Evolutionary conservation across 768 basidiomycete genomes (phyloP).

Genomic region (Glaciozyma martinii): DNA sequence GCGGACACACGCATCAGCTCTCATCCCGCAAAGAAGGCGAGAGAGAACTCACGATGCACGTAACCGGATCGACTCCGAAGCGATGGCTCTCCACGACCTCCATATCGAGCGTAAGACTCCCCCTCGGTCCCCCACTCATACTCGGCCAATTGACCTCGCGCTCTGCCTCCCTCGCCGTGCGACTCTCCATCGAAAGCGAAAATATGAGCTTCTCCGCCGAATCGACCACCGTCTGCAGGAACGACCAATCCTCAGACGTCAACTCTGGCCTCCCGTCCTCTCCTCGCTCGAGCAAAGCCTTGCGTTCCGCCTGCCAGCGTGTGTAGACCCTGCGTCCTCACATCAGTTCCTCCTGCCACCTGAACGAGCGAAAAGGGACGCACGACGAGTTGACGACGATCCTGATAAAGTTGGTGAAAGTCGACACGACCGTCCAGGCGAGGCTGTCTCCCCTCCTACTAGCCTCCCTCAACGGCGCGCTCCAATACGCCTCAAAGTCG

Average conservation of each 20-base stretch:
- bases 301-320: not conserved
- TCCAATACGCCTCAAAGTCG: constrained; percentile 4
- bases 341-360: not conserved
- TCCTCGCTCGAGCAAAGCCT: not conserved
- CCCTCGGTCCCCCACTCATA: not conserved
- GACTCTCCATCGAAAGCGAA: not conserved
- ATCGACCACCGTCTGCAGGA: not conserved
- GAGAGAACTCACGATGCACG: not conserved
- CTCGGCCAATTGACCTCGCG: not conserved
- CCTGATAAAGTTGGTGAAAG: not conserved
- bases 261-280: not conserved
- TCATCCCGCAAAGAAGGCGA: not conserved
- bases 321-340: not conserved
- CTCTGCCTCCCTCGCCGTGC: not conserved
- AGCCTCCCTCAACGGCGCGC: not conserved
- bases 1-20: not conserved
- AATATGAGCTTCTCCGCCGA: constrained; percentile 1
- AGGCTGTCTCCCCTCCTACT: not conserved
- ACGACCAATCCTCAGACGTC: constrained; percentile 3
- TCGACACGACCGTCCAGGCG: not conserved
- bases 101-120: not conserved
- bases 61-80: not conserved
- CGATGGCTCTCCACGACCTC: not conserved
- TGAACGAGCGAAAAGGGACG: not conserved
- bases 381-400: constrained; percentile 1